Conservation (phyloP, 306 rosid genomes). For the Inga leiocalycina region DNA sequence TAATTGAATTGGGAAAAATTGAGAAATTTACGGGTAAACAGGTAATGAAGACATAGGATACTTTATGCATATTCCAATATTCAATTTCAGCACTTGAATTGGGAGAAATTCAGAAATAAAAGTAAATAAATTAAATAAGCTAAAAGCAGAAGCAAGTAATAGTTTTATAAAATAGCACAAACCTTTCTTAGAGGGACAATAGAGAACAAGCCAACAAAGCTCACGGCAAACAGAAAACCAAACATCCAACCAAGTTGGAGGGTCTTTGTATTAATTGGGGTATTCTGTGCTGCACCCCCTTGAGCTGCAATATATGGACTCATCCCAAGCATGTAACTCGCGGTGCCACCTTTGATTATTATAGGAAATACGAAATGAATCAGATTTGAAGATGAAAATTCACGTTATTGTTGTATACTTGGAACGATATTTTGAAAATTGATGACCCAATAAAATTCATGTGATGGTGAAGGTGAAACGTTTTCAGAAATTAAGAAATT, state of each 20-base stretch:
- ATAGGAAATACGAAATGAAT: neutral
- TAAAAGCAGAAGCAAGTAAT: too few species aligned
- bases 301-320: constrained; percentile 64
- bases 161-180: neutral
- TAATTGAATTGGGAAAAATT: too few species aligned
- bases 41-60: too few species aligned
- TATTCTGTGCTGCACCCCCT: constrained; percentile 51
- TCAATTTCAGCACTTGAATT: too few species aligned
- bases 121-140: too few species aligned
- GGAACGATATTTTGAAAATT: too few species aligned
- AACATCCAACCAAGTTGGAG: constrained; percentile 73
- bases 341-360: constrained; percentile 66
- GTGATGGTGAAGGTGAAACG: neutral
- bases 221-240: constrained; percentile 67
- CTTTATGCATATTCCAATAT: too few species aligned
- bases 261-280: constrained; percentile 55
- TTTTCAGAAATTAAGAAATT: neutral
- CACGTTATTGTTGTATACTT: too few species aligned
- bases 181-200: constrained; percentile 83
- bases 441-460: neutral
- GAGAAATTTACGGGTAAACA: too few species aligned
- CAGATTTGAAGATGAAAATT: neutral
- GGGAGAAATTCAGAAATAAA: too few species aligned
- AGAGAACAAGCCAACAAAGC: constrained; percentile 78
- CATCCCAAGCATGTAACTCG: constrained; percentile 75